Evolutionary conservation across 2,329 filamentous ascomycete genomes (phyloP), one percentile per base, ranked within the genome.

Genomic region (Chaetomium sp.): DNA sequence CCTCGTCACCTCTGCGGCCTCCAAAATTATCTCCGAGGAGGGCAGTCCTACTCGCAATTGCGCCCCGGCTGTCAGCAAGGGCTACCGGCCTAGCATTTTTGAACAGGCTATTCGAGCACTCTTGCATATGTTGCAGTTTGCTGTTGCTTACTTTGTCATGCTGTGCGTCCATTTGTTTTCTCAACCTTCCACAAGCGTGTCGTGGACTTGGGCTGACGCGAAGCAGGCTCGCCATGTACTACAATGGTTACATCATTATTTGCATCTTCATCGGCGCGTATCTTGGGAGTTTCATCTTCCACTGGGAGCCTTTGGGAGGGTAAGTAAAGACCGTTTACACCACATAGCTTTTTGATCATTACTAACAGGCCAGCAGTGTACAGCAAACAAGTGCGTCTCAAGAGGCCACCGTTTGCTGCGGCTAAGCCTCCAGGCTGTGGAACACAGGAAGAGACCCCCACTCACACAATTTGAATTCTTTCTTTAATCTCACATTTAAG

Each of bases 71-170:
- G 34, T 14, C 45, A 8, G 54, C 49, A n/a, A 47, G 3, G 60
- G 59, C 0, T 76, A 79, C 71, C 71, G 81, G 64, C 86, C 87
- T 0, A 86, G 73, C 9, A 41, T 85, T 1, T 63, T 79, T 32
- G 84, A 92, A 69, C 88, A 92, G 66, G 72, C 79, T 0, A 67
- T 87, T 4, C 79, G 88, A 6, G 84, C 88, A 0, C 59, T 84
- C 4, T 68, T 92, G 19, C 87, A 91, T 63, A 83, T 84, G 72
- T 54, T 82, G 4, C 86, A 88, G 62, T 89, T 92, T 64, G 83
- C 82, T 0, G 79, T 90, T 1, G 88, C 87, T 2, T 94, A 92
- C 68, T 83, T 92, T 62, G 70, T 92, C 65, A 92, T 94, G 89
- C 71, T 87, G 72, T 71, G 67, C 64, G 70, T 62, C 12, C 10